Percentiles rank a stretch among this genome's conserved stretches.
These are phyloP conservation scores for Juncus inflexus DNA, from an alignment of 176 grass and related monocot species.

Conservation along the genomic window DNA sequence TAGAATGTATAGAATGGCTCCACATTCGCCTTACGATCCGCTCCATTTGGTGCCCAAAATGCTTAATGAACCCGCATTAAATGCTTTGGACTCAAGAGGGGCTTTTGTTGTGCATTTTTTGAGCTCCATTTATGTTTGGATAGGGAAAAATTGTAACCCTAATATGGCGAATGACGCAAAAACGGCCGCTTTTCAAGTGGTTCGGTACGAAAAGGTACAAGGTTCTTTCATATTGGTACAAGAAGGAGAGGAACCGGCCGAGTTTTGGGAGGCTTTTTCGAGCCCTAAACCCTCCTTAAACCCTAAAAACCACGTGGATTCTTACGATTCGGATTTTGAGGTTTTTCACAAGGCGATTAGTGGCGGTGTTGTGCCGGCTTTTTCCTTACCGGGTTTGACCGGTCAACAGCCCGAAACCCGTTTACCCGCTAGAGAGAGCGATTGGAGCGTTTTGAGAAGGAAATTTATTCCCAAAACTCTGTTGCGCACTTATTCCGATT, in stretches of 20 bases:
- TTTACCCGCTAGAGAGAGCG: slow-evolving; percentile 87
- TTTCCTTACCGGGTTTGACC: slow-evolving; percentile 53
- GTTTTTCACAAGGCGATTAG: slow-evolving; percentile 73
- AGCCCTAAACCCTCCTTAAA: slow-evolving; percentile 41
- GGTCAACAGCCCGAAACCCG: slow-evolving; percentile 57
- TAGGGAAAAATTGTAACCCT: slow-evolving; percentile 59
- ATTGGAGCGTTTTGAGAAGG: slow-evolving; percentile 68
- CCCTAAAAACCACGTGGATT: slow-evolving; percentile 51
- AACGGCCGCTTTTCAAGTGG: slow-evolving; percentile 75
- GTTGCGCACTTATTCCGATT: slow-evolving; percentile 60
- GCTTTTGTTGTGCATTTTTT: slow-evolving; percentile 87
- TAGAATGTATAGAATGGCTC: slow-evolving; percentile 85
- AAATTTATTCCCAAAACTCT: slow-evolving; percentile 58
- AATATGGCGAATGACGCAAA: slow-evolving; percentile 95
- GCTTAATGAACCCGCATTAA: slow-evolving; percentile 71
- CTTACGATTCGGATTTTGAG: slow-evolving; percentile 84
- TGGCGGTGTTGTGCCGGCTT: slow-evolving; percentile 81
- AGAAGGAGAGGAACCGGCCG: slow-evolving; percentile 75
- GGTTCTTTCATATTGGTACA: slow-evolving; percentile 54
- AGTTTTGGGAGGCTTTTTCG: slow-evolving; percentile 89
- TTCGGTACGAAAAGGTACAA: slow-evolving; percentile 96
- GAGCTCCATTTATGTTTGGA: slow-evolving; percentile 92
- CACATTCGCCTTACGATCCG: slow-evolving; percentile 81
- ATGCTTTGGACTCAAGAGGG: slow-evolving; percentile 78
- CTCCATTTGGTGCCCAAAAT: slow-evolving; percentile 93